A percentile compares a stretch with the other conserved stretches of the same genome.
Evolutionary conservation across 2,329 filamentous ascomycete genomes (phyloP).

Genomic region (Fusarium aywerte): DNA sequence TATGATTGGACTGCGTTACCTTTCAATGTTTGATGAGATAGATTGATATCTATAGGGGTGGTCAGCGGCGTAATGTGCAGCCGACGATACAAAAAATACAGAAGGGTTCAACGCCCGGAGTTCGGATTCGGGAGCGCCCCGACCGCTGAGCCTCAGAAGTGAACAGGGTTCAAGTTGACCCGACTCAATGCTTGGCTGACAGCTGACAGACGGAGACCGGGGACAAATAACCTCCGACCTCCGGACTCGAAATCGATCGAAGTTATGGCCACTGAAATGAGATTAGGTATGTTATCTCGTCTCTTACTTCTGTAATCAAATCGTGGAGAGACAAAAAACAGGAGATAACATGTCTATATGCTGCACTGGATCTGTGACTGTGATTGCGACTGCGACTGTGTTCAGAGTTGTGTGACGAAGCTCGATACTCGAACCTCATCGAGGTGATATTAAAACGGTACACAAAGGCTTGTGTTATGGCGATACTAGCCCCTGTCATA

Average conservation of each 20-base stretch:
- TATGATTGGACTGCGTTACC: neutral
- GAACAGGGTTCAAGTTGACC: neutral
- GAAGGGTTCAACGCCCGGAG: conserved; percentile 3
- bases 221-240: conserved; percentile 4
- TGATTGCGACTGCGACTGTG: neutral
- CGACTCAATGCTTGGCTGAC: neutral
- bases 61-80: neutral
- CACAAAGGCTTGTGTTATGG: conserved; percentile 25
- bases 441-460: conserved; percentile 33
- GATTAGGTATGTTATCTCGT: conserved; percentile 6
- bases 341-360: neutral
- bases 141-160: neutral
- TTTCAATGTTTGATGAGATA: neutral
- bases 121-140: conserved; percentile 17
- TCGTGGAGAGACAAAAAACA: neutral
- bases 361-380: neutral
- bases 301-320: neutral
- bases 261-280: neutral
- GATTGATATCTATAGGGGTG: too few relatives aligned
- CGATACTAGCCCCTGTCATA: conserved; percentile 24
- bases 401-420: neutral
- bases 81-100: conserved; percentile 18
- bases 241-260: conserved; percentile 5
- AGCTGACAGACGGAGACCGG: conserved; percentile 19
- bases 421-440: conserved; percentile 37